phyloP scores from a whole-genome alignment of 2,329 filamentous ascomycete species.

The Chaetomium sp. region DNA sequence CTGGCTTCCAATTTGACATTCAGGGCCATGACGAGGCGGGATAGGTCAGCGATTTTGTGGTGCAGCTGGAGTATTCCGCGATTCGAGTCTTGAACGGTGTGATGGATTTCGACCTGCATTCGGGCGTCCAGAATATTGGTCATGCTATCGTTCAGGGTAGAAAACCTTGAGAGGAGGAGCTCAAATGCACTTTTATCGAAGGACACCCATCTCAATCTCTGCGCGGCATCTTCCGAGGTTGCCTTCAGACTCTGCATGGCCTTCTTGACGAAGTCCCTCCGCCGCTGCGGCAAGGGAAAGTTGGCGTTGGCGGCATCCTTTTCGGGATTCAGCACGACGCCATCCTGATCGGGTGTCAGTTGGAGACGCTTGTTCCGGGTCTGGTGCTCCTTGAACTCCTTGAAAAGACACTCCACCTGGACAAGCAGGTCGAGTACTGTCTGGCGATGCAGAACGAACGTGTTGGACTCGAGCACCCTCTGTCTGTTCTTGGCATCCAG shows the following conservation, averaged over 20 bases:
- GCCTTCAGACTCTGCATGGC: slow-evolving; percentile 45
- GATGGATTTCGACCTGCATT: slow-evolving; percentile 50
- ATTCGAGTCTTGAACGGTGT: slow-evolving; percentile 53
- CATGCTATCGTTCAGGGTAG: slow-evolving; percentile 51
- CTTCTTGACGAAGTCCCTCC: slow-evolving; percentile 49
- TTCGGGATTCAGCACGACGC: slow-evolving; percentile 44
- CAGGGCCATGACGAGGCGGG: slow-evolving; percentile 50
- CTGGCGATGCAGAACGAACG: slow-evolving; percentile 52
- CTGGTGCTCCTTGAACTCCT: slow-evolving; percentile 50
- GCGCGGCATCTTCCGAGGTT: slow-evolving; percentile 42
- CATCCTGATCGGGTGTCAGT: slow-evolving; percentile 41
- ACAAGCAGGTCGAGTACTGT: slow-evolving; percentile 53
- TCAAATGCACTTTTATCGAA: slow-evolving; percentile 53
- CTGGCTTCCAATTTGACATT: slow-evolving; percentile 46
- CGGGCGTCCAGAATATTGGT: slow-evolving; percentile 51
- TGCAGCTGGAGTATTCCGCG: slow-evolving; percentile 51
- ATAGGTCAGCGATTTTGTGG: slow-evolving; percentile 50
- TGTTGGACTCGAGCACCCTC: slow-evolving; percentile 50
- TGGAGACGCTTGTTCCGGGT: slow-evolving; percentile 44
- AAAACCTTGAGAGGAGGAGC: slow-evolving; percentile 47
- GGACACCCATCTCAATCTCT: slow-evolving; percentile 48
- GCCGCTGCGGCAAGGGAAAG: slow-evolving; percentile 47
- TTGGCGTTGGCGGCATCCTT: slow-evolving; percentile 49
- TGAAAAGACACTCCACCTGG: slow-evolving; percentile 51
- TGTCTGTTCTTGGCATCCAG: slow-evolving; percentile 46